Conservation (phyloP, 2,329 filamentous ascomycete species). For the Diaporthe destruens region DNA sequence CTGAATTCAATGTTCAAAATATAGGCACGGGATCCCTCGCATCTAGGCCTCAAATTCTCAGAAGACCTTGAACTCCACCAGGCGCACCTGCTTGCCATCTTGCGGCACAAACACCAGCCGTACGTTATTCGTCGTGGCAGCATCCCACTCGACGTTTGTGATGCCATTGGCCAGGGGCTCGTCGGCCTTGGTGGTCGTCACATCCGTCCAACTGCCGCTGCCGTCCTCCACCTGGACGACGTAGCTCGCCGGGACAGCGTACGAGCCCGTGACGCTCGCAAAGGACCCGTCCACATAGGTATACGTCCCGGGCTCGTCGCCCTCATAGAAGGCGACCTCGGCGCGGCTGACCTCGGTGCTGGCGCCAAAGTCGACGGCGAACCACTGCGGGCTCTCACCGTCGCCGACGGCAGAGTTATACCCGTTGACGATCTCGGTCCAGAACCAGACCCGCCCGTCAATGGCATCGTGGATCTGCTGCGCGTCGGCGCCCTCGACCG, state of each 20-base stretch:
- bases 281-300: constrained; percentile 36
- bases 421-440: constrained; percentile 53
- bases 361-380: constrained; percentile 52
- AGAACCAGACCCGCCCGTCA: constrained; percentile 56
- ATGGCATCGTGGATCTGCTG: constrained; percentile 52
- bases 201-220: constrained; percentile 48
- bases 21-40: constrained; percentile 1
- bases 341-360: constrained; percentile 47
- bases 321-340: constrained; percentile 54
- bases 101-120: constrained; percentile 51
- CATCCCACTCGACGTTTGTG: constrained; percentile 50
- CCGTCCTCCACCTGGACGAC: constrained; percentile 46
- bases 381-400: constrained; percentile 51
- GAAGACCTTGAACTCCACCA: constrained; percentile 56
- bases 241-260: constrained; percentile 49
- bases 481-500: constrained; percentile 45
- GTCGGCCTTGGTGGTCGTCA: constrained; percentile 43
- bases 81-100: constrained; percentile 49
- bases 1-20: constrained; percentile 29
- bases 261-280: constrained; percentile 33
- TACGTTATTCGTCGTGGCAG: constrained; percentile 46
- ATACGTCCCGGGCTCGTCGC: constrained; percentile 45
- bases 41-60: not conserved
- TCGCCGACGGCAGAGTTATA: constrained; percentile 51
- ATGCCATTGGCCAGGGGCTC: constrained; percentile 53